phyloP scores from a whole-genome alignment of 108 stramenopile genomes.

The Tribonema minus region DNA sequence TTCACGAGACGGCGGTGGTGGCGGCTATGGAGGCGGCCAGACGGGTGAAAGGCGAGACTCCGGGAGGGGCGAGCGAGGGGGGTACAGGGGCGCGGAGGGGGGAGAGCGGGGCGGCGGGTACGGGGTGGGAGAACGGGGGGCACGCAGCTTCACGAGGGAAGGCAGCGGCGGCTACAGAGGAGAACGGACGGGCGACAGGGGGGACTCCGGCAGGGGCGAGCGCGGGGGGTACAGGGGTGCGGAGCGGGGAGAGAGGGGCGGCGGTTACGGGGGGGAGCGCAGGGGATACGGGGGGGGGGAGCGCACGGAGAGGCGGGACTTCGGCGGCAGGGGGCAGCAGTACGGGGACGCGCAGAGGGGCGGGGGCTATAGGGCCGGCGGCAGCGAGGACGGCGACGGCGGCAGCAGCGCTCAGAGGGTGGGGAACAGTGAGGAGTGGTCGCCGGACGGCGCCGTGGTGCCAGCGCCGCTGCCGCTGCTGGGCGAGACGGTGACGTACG shows the following conservation, averaged over 20 bases:
- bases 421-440: not conserved
- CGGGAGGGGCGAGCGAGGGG: too few species aligned
- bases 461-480: not conserved
- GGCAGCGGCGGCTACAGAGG: not conserved
- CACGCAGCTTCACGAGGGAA: too few species aligned
- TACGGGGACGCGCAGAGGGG: constrained; percentile 11
- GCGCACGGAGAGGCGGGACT: not conserved
- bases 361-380: too few species aligned
- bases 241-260: not conserved
- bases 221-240: not conserved
- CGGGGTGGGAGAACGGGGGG: constrained; percentile 5
- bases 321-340: constrained; percentile 6
- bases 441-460: constrained; percentile 3
- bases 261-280: not conserved
- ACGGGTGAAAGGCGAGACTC: too few species aligned
- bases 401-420: too few species aligned
- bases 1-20: not conserved
- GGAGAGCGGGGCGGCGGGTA: constrained; percentile 27
- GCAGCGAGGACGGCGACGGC: too few species aligned
- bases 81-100: too few species aligned
- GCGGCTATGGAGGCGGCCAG: not conserved
- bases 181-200: not conserved
- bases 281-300: too few species aligned
- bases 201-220: not conserved
- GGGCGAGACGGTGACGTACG: too few species aligned